Percentiles rank a stretch among this genome's conserved stretches.
Evolutionary conservation across 768 basidiomycete genomes (phyloP).

Genomic region (Asterophora parasitica): DNA sequence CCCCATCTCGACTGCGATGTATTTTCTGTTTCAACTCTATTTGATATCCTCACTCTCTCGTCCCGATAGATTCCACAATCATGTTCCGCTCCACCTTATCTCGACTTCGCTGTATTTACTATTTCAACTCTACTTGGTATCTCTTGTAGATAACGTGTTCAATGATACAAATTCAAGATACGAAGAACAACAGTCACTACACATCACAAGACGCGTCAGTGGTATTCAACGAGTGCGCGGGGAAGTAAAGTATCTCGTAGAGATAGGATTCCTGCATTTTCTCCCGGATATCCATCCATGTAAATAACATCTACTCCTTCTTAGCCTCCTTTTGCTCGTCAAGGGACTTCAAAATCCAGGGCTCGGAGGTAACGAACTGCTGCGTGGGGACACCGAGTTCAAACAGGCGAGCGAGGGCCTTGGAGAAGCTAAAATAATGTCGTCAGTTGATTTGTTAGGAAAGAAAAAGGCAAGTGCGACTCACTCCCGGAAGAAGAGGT

Average conservation of each 20-base stretch:
- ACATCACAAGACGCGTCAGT: not conserved
- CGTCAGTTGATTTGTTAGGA: conserved; percentile 1
- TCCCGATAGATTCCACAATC: no score
- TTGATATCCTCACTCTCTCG: no score
- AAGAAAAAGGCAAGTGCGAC: conserved; percentile 24
- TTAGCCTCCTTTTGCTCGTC: conserved; percentile 36
- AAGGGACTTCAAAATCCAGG: conserved; percentile 66
- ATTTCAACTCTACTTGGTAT: no score
- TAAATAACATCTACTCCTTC: not conserved
- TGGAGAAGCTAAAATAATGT: conserved; percentile 62
- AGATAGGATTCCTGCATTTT: not conserved
- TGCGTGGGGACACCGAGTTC: conserved; percentile 88
- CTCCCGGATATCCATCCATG: no score
- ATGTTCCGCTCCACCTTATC: no score
- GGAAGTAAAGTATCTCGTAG: no score
- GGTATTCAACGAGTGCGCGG: no score
- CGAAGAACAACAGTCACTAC: not conserved
- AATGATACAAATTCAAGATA: not conserved
- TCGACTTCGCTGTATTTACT: no score
- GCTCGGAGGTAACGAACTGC: conserved; percentile 71
- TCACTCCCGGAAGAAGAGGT: conserved; percentile 92
- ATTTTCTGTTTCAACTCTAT: no score
- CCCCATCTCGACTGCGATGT: no score
- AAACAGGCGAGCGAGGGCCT: conserved; percentile 70
- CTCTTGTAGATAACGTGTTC: no score